phyloP scores from a whole-genome alignment of 768 basidiomycete species.

The Kockovaella imperatae region DNA sequence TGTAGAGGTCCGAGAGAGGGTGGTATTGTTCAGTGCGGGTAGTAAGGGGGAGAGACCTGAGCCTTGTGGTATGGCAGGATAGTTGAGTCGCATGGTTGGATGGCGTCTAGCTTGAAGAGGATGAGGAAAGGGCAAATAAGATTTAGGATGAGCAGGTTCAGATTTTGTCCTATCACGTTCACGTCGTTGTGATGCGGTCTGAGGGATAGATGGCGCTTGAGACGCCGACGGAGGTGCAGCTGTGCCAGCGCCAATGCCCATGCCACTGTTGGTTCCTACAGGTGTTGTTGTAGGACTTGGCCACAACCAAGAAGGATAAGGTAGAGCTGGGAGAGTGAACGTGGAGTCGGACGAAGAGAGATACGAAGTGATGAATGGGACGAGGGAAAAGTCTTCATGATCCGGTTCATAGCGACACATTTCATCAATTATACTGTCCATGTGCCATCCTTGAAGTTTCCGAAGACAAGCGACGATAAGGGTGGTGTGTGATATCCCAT shows the following conservation, averaged over 20 bases:
- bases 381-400: constrained; percentile 29
- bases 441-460: constrained; percentile 37
- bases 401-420: constrained; percentile 33
- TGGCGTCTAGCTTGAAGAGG: constrained; percentile 22
- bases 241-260: not conserved
- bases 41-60: not conserved
- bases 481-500: constrained; percentile 39
- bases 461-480: constrained; percentile 31
- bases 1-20: too few species aligned
- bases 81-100: constrained; percentile 32
- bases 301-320: constrained; percentile 35
- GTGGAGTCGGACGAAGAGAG: constrained; percentile 12
- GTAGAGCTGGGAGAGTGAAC: constrained; percentile 19
- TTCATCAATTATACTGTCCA: constrained; percentile 30
- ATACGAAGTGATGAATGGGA: constrained; percentile 28
- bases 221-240: not conserved
- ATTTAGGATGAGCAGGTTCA: not conserved
- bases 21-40: too few species aligned
- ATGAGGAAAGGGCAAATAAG: constrained; percentile 26
- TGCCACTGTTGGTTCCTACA: not conserved
- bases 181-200: not conserved
- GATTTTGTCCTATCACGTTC: not conserved
- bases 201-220: not conserved
- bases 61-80: constrained; percentile 13
- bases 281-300: constrained; percentile 5